phyloP scores from a whole-genome alignment of 495 filamentous ascomycete genomes.

The Aspergillus taichungensis region DNA sequence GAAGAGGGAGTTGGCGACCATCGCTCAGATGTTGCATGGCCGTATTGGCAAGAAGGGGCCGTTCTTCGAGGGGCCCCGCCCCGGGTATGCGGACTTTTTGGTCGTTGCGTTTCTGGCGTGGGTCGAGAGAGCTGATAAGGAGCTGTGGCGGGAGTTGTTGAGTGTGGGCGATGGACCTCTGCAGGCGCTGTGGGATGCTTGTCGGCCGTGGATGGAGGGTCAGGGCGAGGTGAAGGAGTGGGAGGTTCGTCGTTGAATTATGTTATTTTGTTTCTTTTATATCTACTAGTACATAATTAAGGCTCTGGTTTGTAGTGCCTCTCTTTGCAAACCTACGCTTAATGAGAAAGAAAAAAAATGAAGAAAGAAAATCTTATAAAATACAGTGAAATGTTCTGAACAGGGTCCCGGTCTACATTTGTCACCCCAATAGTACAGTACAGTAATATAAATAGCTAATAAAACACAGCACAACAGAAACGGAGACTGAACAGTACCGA shows the following conservation, averaged over 20 bases:
- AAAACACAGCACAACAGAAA: constrained; percentile 5
- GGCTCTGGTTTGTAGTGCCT: too few relatives aligned
- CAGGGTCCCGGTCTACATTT: not conserved
- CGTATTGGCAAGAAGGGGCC: constrained; percentile 12
- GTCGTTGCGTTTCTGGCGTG: constrained; percentile 10
- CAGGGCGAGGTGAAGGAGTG: constrained; percentile 16
- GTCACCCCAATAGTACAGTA: constrained; percentile 10
- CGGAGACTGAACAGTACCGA: constrained; percentile 7
- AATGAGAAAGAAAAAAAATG: too few relatives aligned
- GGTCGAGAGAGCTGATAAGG: constrained; percentile 6
- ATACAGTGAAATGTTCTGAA: constrained; percentile 12
- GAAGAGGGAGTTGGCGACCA: constrained; percentile 7
- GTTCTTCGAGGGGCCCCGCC: constrained; percentile 13
- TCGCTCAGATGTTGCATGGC: constrained; percentile 13
- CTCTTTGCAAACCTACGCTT: too few relatives aligned
- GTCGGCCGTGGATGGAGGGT: constrained; percentile 12
- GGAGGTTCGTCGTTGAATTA: constrained; percentile 4
- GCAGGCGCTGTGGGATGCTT: constrained; percentile 9
- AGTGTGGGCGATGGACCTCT: constrained; percentile 9
- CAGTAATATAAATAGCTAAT: constrained; percentile 7
- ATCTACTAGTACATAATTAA: not conserved
- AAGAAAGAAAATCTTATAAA: not conserved
- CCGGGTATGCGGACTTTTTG: constrained; percentile 16
- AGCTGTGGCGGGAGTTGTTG: constrained; percentile 8
- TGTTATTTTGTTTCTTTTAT: not conserved